phyloP scores from a whole-genome alignment of 2,329 filamentous ascomycete genomes.

The Fusarium austroafricanum region DNA sequence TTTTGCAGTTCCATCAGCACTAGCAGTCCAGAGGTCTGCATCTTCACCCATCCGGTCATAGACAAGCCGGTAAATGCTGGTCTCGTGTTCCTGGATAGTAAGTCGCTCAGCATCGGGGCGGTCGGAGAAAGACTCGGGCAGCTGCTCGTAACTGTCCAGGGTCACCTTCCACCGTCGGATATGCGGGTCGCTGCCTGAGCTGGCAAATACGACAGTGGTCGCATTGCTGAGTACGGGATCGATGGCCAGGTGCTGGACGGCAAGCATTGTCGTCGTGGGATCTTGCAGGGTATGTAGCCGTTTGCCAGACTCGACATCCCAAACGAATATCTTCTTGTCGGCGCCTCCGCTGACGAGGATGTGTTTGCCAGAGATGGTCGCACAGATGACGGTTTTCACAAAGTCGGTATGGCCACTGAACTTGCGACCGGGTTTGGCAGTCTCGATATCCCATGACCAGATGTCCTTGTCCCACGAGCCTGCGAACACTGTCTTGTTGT shows the following conservation, averaged over 20 bases:
- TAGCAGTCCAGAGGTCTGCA: constrained; percentile 90
- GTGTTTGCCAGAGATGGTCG: constrained; percentile 69
- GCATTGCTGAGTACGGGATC: constrained; percentile 71
- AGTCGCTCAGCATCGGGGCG: constrained; percentile 57
- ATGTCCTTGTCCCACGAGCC: constrained; percentile 95
- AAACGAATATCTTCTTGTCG: constrained; percentile 85
- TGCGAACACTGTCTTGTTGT: constrained; percentile 75
- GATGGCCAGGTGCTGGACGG: constrained; percentile 81
- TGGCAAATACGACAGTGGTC: constrained; percentile 72
- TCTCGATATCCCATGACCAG: constrained; percentile 82
- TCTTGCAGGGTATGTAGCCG: constrained; percentile 83
- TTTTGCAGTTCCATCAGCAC: constrained; percentile 88
- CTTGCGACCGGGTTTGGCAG: constrained; percentile 64
- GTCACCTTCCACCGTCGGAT: constrained; percentile 82
- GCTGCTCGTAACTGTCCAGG: constrained; percentile 64
- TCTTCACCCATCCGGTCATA: constrained; percentile 73
- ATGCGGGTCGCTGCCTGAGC: constrained; percentile 82
- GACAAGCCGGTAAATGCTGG: constrained; percentile 83
- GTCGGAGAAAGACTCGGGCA: constrained; percentile 59
- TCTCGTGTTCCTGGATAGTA: constrained; percentile 84
- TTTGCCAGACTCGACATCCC: constrained; percentile 76
- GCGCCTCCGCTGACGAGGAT: constrained; percentile 79
- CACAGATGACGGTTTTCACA: constrained; percentile 81
- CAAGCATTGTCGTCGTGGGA: constrained; percentile 75
- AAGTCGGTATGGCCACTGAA: constrained; percentile 89